Percentiles rank a stretch among this genome's conserved stretches.
phyloP scores from a whole-genome alignment of 1,284 basidiomycete genomes.

The Trichosporon inkin region DNA sequence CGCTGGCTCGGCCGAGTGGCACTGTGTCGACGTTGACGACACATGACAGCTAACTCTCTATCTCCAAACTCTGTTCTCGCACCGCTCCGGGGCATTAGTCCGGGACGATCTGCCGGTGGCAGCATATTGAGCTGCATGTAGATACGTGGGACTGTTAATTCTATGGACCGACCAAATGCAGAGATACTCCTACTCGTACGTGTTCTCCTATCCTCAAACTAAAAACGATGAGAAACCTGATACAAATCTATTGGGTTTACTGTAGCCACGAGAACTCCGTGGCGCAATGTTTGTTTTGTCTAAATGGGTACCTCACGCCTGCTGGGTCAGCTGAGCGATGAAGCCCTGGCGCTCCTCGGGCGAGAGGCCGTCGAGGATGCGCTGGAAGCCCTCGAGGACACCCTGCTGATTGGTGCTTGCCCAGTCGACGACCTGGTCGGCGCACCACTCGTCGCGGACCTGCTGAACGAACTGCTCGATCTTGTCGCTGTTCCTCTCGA shows the following conservation, averaged over 20 bases:
- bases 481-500: constrained; percentile 42
- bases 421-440: constrained; percentile 43
- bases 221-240: constrained; percentile 6
- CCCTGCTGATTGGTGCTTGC: constrained; percentile 43
- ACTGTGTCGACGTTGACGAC: no score
- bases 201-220: constrained; percentile 7
- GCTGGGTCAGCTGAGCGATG: constrained; percentile 48
- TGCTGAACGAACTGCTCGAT: constrained; percentile 40
- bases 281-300: neutral
- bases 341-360: constrained; percentile 66
- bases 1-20: no score
- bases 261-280: no score
- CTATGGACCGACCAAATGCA: no score
- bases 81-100: no score
- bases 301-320: neutral
- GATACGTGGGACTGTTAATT: no score
- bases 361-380: constrained; percentile 59
- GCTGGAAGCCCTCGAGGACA: constrained; percentile 44
- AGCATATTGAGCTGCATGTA: no score
- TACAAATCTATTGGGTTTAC: constrained; percentile 1
- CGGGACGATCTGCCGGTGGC: no score
- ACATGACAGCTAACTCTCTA: no score
- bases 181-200: no score
- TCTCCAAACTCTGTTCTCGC: no score
- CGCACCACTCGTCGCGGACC: constrained; percentile 42